Conservation (phyloP, 257 asterid species). For the Parsonsia alboflavescens region DNA sequence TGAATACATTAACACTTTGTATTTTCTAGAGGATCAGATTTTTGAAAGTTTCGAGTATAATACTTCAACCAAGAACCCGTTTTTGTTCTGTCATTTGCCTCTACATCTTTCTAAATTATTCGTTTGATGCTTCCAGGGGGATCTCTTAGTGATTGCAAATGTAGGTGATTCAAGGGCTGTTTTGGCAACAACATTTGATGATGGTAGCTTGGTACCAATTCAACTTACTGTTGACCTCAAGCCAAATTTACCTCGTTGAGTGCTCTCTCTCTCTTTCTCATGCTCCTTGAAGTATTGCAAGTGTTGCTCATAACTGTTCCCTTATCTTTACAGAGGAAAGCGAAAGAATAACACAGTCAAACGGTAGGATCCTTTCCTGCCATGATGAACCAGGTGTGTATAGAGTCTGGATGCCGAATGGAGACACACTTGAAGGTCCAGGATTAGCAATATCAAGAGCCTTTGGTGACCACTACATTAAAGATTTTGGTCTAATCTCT, state of each 20-base stretch:
- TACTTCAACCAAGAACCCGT: not conserved
- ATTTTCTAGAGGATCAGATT: not conserved
- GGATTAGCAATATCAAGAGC: slow-evolving; percentile 81
- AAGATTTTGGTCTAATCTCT: slow-evolving; percentile 73
- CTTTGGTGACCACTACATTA: slow-evolving; percentile 66
- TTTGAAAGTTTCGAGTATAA: not conserved
- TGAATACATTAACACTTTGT: not conserved
- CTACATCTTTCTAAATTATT: not conserved
- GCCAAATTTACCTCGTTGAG: slow-evolving; percentile 68
- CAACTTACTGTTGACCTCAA: slow-evolving; percentile 78
- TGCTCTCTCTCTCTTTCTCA: slow-evolving; percentile 13
- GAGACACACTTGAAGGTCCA: slow-evolving; percentile 49
- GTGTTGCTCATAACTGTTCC: not conserved
- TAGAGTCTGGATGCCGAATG: slow-evolving; percentile 71
- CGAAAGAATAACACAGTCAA: slow-evolving; percentile 54
- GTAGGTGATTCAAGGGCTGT: slow-evolving; percentile 83
- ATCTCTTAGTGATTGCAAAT: slow-evolving; percentile 51
- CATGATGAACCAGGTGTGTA: slow-evolving; percentile 67
- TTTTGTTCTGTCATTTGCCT: not conserved
- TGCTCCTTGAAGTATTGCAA: not conserved
- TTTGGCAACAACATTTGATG: slow-evolving; percentile 48
- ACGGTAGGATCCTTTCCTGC: slow-evolving; percentile 45
- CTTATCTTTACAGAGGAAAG: slow-evolving; percentile 46
- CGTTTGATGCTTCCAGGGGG: slow-evolving; percentile 40
- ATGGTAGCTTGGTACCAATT: slow-evolving; percentile 46